phyloP scores from a whole-genome alignment of 1,139 yeast genomes.

The Zygoascus hellenicus region DNA sequence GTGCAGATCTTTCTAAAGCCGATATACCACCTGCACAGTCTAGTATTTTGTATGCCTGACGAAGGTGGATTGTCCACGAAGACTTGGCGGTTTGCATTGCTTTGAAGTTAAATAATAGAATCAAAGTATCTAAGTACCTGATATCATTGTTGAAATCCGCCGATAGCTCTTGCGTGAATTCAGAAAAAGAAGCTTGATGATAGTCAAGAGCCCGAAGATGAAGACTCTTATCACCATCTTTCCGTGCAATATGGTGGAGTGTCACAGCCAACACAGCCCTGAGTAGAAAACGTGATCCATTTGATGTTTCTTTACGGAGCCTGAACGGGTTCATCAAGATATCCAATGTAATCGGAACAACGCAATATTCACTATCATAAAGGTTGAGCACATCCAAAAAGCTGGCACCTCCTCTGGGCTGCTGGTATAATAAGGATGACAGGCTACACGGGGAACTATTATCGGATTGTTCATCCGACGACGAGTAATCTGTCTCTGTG shows the following conservation, averaged over 20 bases:
- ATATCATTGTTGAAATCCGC: not conserved
- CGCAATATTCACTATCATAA: conserved; percentile 7
- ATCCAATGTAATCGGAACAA: conserved; percentile 3
- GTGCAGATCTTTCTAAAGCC: not conserved
- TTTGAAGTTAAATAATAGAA: not conserved
- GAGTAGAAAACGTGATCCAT: conserved; percentile 2
- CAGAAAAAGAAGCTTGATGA: not conserved
- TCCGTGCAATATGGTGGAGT: conserved; percentile 3
- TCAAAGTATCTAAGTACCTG: conserved; percentile 1
- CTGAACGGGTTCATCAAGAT: conserved; percentile 3
- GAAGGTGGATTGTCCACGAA: conserved; percentile 1
- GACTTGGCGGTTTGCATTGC: conserved; percentile 1
- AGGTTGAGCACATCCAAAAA: not conserved
- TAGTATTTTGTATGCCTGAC: conserved; percentile 1
- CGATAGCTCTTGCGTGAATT: conserved; percentile 1
- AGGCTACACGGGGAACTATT: too few species aligned
- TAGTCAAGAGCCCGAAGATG: not conserved
- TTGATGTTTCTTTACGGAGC: not conserved
- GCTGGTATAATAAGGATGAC: too few species aligned
- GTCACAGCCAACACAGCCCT: conserved; percentile 1
- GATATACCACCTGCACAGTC: not conserved
- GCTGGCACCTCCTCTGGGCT: not conserved
- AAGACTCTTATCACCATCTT: not conserved
- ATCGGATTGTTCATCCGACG: too few species aligned
- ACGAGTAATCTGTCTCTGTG: too few species aligned